Evolutionary conservation across 257 asterid genomes (phyloP).

Genomic region (Cinchona pubescens): DNA sequence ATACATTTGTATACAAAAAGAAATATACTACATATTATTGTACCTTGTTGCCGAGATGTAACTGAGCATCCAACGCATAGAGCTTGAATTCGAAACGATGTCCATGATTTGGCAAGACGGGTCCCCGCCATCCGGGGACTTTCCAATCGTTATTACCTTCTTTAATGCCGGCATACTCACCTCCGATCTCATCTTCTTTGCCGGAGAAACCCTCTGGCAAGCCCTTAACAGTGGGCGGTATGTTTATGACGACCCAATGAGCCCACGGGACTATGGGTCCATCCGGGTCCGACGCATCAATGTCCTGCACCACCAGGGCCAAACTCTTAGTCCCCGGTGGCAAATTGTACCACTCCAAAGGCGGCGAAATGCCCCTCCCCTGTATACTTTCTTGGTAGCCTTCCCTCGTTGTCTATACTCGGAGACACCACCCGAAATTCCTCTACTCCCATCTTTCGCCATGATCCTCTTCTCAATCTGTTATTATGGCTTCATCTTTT

Average conservation of each 20-base stretch:
- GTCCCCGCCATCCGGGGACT: slow-evolving; percentile 68
- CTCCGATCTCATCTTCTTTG: slow-evolving; percentile 43
- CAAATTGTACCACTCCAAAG: slow-evolving; percentile 80
- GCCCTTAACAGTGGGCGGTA: slow-evolving; percentile 70
- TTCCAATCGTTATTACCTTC: slow-evolving; percentile 74
- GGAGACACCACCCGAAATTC: slow-evolving; percentile 63
- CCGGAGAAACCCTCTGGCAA: slow-evolving; percentile 87
- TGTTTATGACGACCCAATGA: slow-evolving; percentile 71
- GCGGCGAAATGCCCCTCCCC: slow-evolving; percentile 78
- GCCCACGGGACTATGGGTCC: slow-evolving; percentile 58
- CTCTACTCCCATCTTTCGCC: slow-evolving; percentile 58
- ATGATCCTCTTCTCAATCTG: no score
- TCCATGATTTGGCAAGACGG: slow-evolving; percentile 50
- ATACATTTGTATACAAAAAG: no score
- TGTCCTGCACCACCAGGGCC: slow-evolving; percentile 64
- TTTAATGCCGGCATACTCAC: slow-evolving; percentile 43
- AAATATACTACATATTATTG: no score
- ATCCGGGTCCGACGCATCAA: slow-evolving; percentile 72
- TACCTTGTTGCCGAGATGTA: slow-evolving; percentile 79
- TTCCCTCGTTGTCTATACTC: slow-evolving; percentile 49
- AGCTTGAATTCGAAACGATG: slow-evolving; percentile 79
- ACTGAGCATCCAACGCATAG: slow-evolving; percentile 57
- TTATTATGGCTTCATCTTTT: no score
- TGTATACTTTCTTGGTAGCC: slow-evolving; percentile 65
- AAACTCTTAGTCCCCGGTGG: slow-evolving; percentile 58